Evolutionary conservation across 2,329 filamentous ascomycete species (phyloP).

Genomic region (Clonostachys sp.): DNA sequence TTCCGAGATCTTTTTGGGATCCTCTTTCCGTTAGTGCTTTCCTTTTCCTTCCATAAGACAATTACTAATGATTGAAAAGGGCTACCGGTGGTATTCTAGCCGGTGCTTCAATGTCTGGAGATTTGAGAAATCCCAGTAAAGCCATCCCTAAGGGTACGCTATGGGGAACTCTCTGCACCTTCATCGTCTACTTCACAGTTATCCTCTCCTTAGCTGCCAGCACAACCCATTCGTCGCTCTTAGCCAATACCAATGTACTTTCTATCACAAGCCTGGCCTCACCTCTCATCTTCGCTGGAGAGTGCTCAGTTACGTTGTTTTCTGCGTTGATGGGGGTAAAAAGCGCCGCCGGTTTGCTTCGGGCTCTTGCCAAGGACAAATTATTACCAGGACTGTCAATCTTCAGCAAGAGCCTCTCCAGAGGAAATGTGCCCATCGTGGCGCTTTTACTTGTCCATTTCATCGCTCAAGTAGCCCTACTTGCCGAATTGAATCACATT

Average conservation of each 20-base stretch:
- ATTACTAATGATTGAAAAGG: conserved; percentile 10
- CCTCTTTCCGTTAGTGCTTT: conserved; percentile 58
- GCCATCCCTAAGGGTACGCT: conserved; percentile 82
- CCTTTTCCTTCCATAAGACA: conserved; percentile 39
- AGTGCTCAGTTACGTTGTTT: conserved; percentile 79
- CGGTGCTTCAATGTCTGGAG: conserved; percentile 87
- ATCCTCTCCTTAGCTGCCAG: conserved; percentile 75
- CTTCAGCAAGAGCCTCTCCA: conserved; percentile 70
- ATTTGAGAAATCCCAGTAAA: conserved; percentile 76
- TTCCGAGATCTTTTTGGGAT: conserved; percentile 85
- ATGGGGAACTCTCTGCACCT: conserved; percentile 71
- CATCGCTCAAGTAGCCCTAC: conserved; percentile 73
- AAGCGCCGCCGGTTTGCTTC: conserved; percentile 77
- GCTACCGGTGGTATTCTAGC: conserved; percentile 55
- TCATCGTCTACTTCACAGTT: conserved; percentile 70
- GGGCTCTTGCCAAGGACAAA: conserved; percentile 76
- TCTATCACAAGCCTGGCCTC: conserved; percentile 76
- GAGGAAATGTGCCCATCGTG: conserved; percentile 68
- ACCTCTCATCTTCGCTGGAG: conserved; percentile 70
- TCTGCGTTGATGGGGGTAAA: conserved; percentile 85
- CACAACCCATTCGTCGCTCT: conserved; percentile 68
- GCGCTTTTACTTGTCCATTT: conserved; percentile 73
- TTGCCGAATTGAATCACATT: conserved; percentile 83
- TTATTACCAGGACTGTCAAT: conserved; percentile 70
- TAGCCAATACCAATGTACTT: conserved; percentile 73